A percentile compares a stretch with the other conserved stretches of the same genome.
Evolutionary conservation across 2,329 filamentous ascomycete species (phyloP).

Genomic region (Capronia epimyces): DNA sequence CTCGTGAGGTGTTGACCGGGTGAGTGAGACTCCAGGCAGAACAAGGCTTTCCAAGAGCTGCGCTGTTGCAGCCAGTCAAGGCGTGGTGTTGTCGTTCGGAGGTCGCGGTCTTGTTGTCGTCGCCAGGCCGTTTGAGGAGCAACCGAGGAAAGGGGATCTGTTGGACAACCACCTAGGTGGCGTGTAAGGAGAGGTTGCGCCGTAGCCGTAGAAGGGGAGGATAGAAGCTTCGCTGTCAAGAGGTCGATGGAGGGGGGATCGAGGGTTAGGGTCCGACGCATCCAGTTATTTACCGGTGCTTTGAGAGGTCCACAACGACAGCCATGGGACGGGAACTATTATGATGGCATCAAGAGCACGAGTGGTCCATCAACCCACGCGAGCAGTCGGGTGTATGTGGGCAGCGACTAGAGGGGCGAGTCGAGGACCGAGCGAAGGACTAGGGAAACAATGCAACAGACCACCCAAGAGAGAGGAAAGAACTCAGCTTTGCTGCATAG

Average conservation of each 20-base stretch:
- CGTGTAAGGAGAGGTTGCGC: not conserved
- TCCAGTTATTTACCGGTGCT: slow-evolving; percentile 1
- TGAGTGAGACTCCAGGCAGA: not conserved
- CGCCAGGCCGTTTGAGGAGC: not conserved
- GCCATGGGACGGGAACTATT: slow-evolving; percentile 3
- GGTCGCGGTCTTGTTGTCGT: not conserved
- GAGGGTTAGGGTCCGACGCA: not conserved
- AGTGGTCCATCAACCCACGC: not conserved
- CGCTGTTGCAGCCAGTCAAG: slow-evolving; percentile 3
- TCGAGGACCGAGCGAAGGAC: not conserved
- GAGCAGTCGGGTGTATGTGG: not conserved
- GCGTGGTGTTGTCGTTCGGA: not conserved
- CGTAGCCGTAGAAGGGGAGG: not conserved
- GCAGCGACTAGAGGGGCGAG: not conserved
- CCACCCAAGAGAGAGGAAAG: not conserved
- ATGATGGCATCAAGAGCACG: not conserved
- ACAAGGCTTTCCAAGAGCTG: not conserved
- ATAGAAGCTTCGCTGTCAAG: not conserved
- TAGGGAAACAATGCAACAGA: not conserved
- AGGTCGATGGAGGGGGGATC: slow-evolving; percentile 1
- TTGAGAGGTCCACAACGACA: not conserved
- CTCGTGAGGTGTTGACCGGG: not conserved
- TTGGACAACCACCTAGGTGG: slow-evolving; percentile 4
- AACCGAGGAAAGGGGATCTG: slow-evolving; percentile 1
- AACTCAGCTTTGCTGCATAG: too few relatives aligned